Evolutionary conservation across 805 yeast species (phyloP).

Genomic region (Ogataea neopini): DNA sequence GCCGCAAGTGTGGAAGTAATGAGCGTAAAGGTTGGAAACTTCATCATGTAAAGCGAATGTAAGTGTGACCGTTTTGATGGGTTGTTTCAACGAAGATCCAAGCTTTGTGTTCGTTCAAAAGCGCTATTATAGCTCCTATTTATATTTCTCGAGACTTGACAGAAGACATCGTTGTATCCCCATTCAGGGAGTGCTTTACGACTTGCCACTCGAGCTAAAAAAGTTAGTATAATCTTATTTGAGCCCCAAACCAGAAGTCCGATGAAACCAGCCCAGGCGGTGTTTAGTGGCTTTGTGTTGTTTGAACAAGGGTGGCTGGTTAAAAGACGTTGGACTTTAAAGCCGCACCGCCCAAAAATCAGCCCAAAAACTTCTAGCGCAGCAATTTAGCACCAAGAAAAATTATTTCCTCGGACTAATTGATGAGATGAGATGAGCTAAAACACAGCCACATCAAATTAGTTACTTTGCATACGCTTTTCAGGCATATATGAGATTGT

Average conservation of each 20-base stretch:
- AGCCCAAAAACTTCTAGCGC: no score
- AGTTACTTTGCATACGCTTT: not conserved
- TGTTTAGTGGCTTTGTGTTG: not conserved
- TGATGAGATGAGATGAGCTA: not conserved
- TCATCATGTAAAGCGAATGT: slow-evolving; percentile 5
- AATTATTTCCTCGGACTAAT: not conserved
- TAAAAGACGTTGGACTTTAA: not conserved
- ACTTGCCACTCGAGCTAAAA: not conserved
- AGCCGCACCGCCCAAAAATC: not conserved
- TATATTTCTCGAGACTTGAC: not conserved
- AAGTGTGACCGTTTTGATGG: not conserved
- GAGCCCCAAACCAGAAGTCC: not conserved
- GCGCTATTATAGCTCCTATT: not conserved
- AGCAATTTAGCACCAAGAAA: not conserved
- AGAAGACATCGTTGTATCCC: not conserved
- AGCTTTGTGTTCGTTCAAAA: not conserved
- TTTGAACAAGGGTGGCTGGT: not conserved
- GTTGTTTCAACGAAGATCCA: not conserved
- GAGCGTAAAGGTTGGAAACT: slow-evolving; percentile 2
- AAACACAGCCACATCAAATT: not conserved
- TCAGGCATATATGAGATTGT: not conserved
- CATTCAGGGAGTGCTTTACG: not conserved
- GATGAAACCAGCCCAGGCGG: not conserved
- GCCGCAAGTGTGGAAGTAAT: slow-evolving; percentile 1
- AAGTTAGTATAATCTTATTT: no score